phyloP scores from a whole-genome alignment of 1,284 basidiomycete genomes.

The Meripilus lineatus region DNA sequence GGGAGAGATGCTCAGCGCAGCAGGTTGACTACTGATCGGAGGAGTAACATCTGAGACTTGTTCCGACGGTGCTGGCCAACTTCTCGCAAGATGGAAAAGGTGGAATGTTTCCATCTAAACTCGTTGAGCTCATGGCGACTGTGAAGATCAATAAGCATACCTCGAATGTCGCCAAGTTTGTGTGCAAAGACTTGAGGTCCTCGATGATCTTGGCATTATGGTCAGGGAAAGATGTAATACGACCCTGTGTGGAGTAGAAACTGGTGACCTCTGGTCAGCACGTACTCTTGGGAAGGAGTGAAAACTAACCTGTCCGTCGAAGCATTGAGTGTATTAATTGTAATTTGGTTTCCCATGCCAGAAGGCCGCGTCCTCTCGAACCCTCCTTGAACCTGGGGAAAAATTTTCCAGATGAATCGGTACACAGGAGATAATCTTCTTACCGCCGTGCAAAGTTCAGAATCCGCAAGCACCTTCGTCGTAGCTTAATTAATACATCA shows the following conservation, averaged over 20 bases:
- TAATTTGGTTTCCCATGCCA: slow-evolving; percentile 32
- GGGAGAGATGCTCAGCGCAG: slow-evolving; percentile 16
- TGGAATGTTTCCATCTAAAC: slow-evolving; percentile 80
- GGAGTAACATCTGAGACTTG: slow-evolving; percentile 7
- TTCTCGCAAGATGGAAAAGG: slow-evolving; percentile 66
- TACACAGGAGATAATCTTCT: slow-evolving; percentile 10
- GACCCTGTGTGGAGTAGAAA: slow-evolving; percentile 83
- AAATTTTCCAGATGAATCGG: not conserved
- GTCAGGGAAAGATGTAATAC: slow-evolving; percentile 77
- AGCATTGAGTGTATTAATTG: slow-evolving; percentile 56
- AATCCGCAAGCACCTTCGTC: slow-evolving; percentile 28
- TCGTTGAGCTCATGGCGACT: not conserved
- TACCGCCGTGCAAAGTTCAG: slow-evolving; percentile 19
- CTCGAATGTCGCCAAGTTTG: slow-evolving; percentile 63
- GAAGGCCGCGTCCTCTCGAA: slow-evolving; percentile 41
- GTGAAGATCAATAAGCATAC: slow-evolving; percentile 30
- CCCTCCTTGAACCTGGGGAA: slow-evolving; percentile 40
- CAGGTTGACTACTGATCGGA: slow-evolving; percentile 39
- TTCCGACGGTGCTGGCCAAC: too few species aligned
- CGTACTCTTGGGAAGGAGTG: slow-evolving; percentile 10
- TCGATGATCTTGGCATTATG: slow-evolving; percentile 65
- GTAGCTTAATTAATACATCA: slow-evolving; percentile 4
- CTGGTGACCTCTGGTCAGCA: slow-evolving; percentile 30
- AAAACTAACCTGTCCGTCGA: slow-evolving; percentile 65
- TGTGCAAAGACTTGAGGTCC: slow-evolving; percentile 42